phyloP scores from a whole-genome alignment of 1,139 yeast genomes.

The Suhomyces anneliseae region DNA sequence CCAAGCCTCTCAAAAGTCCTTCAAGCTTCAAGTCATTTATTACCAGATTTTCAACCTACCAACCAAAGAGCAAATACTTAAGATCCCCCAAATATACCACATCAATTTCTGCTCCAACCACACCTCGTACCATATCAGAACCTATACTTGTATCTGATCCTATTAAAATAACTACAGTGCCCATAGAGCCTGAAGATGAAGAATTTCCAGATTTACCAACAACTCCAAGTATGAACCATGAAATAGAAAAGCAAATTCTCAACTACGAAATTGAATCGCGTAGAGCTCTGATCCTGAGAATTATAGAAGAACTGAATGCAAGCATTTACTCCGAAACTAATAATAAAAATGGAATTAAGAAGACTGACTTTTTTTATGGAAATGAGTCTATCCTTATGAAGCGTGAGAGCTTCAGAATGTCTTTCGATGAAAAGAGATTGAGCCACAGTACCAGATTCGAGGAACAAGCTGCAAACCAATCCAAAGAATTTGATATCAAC shows the following conservation, averaged over 20 bases:
- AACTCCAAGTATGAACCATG: background rate
- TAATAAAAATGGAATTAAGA: background rate
- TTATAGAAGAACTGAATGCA: background rate
- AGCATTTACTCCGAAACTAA: background rate
- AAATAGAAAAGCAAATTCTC: background rate
- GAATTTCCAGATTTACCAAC: background rate
- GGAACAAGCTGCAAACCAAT: slow-evolving; percentile 1
- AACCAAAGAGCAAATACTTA: background rate
- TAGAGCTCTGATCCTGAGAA: slow-evolving; percentile 8
- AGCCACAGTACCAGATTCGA: slow-evolving; percentile 23
- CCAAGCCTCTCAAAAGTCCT: slow-evolving; percentile 1
- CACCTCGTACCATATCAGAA: slow-evolving; percentile 1
- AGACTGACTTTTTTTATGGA: background rate
- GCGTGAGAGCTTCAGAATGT: slow-evolving; percentile 3
- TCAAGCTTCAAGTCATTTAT: slow-evolving; percentile 3
- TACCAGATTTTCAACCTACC: slow-evolving; percentile 1
- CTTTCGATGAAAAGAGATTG: slow-evolving; percentile 19
- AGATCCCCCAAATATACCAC: background rate
- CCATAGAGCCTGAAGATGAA: background rate
- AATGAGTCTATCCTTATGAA: slow-evolving; percentile 1
- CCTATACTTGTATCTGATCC: slow-evolving; percentile 2
- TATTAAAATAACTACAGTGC: background rate
- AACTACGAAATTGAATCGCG: slow-evolving; percentile 3
- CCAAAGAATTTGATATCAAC: slow-evolving; percentile 9
- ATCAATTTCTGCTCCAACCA: background rate